A percentile compares a stretch with the other conserved stretches of the same genome.
Conservation (phyloP, 805 yeast genomes). For the Candida oleophila region DNA sequence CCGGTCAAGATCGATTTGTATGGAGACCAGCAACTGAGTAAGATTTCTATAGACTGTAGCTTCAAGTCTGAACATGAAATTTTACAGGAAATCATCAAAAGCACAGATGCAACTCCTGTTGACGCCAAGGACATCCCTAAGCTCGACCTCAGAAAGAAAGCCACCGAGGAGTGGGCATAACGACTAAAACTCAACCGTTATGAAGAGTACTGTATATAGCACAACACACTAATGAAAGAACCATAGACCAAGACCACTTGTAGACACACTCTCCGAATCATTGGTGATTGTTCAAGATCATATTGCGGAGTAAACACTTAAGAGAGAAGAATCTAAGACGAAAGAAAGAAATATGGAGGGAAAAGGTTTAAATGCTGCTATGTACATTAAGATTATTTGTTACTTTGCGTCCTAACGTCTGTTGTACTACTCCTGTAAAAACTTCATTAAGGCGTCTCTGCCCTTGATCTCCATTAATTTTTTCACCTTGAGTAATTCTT, state of each 20-base stretch:
- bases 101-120: conserved; percentile 52
- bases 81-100: conserved; percentile 51
- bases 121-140: conserved; percentile 44
- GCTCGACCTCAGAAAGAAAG: not conserved
- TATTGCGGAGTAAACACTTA: too few species aligned
- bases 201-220: not conserved
- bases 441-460: conserved; percentile 57
- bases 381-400: not conserved
- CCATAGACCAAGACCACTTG: conserved; percentile 1
- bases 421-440: conserved; percentile 37
- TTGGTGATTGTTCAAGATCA: too few species aligned
- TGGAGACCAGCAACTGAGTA: conserved; percentile 32
- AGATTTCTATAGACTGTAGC: conserved; percentile 52
- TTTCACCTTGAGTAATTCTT: conserved; percentile 55
- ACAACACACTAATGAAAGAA: not conserved
- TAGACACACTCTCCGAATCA: too few species aligned
- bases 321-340: not conserved
- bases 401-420: not conserved
- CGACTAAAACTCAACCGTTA: too few species aligned
- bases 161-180: not conserved
- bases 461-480: conserved; percentile 69
- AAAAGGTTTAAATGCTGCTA: too few species aligned
- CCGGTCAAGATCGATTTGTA: conserved; percentile 48
- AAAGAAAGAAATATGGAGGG: not conserved
- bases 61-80: conserved; percentile 51